A percentile compares a stretch with the other conserved stretches of the same genome.
phyloP scores from a whole-genome alignment of 169 alveolate species.

The Cryptosporidium meleagridis region DNA sequence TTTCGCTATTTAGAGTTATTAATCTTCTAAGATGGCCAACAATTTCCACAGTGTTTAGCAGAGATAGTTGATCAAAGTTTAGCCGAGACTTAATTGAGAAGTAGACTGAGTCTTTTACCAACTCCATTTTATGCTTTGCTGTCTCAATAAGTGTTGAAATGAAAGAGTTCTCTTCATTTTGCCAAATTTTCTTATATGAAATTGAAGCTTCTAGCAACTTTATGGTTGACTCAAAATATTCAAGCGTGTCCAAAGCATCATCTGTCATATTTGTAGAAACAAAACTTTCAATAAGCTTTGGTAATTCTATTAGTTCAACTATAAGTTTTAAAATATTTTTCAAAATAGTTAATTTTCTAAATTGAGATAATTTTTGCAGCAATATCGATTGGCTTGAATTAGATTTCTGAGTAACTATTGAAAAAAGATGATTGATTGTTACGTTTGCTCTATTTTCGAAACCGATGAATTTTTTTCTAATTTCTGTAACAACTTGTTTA shows the following conservation, averaged over 20 bases:
- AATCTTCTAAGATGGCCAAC: slow-evolving; percentile 65
- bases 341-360: neutral
- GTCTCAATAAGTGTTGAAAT: slow-evolving; percentile 4
- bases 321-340: slow-evolving; percentile 3
- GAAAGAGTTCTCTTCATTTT: neutral
- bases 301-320: slow-evolving; percentile 43
- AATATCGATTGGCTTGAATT: neutral
- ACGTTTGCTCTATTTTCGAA: neutral
- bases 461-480: slow-evolving; percentile 4
- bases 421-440: neutral
- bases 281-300: slow-evolving; percentile 21
- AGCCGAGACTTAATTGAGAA: slow-evolving; percentile 6
- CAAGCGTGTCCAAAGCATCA: slow-evolving; percentile 63
- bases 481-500: slow-evolving; percentile 4
- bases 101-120: slow-evolving; percentile 4
- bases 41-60: slow-evolving; percentile 16
- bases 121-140: neutral
- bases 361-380: neutral
- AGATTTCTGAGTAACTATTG: neutral
- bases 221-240: slow-evolving; percentile 51
- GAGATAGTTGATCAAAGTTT: slow-evolving; percentile 21
- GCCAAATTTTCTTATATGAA: neutral
- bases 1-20: neutral
- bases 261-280: slow-evolving; percentile 51
- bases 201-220: slow-evolving; percentile 23